Evolutionary conservation across 2,329 filamentous ascomycete species (phyloP), one percentile per base, ranked within the genome.

Genomic region (Diaporthe caulivora): DNA sequence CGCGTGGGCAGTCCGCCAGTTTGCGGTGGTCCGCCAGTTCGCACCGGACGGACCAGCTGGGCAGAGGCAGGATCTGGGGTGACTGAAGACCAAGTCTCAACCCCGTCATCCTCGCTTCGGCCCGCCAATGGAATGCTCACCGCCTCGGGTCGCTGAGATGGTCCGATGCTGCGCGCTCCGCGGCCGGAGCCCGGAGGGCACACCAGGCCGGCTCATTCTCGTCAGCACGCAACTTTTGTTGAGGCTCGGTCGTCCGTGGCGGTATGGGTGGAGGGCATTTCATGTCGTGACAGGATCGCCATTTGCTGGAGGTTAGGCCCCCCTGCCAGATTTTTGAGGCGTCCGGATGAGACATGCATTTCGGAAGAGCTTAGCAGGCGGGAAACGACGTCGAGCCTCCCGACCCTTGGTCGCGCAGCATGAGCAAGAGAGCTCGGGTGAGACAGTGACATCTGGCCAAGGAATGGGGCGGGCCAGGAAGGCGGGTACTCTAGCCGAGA

Each of bases 291-390:
- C 26, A 67, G 62, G 44, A 17, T 9, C 5, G 15, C n/a, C 29
- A 58, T 42, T 53, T 3, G 2, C 18, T 68, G 34, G 68, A 54
- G 53, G 37, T 34, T 26, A 62, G 37, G 2, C 6, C 37, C 37
- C 53, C 47, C 37, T 21, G 58, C 34, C 18, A 26, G 18, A 17
- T 5, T 47, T 47, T 73, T 71, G 54, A 49, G 37, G 64, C 47
- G 54, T 44, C 21, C 54, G 31, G 53, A 58, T 73, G 60, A 73
- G 71, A 73, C 71, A 71, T 57, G 67, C 71, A 75, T 73, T 71
- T 73, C 67, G 74, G 74, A 71, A 71, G 21, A 73, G 60, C 47
- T 51, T 75, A 69, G 68, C 62, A 58, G 60, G 68, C 67, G 67
- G 74, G 55, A 42, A 18, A 60, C 68, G 70, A 69, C 71, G 70